These are phyloP conservation scores for Amauroascus niger DNA, from an alignment of 2,329 filamentous ascomycete genomes.

Conservation along the genomic window DNA sequence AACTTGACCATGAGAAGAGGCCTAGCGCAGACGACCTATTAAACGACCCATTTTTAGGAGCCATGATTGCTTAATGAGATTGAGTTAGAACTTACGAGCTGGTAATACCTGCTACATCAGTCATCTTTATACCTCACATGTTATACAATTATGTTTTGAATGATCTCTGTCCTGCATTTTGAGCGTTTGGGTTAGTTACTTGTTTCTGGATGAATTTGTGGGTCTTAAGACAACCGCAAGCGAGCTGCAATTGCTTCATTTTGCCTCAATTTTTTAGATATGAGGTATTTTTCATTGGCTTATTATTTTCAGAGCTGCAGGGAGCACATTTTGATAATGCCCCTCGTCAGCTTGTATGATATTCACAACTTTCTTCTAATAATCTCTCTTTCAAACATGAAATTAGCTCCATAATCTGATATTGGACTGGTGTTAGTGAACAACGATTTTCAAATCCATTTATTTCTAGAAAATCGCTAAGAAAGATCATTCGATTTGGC, in stretches of 20 bases:
- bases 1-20: constrained; percentile 85
- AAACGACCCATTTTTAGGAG: constrained; percentile 68
- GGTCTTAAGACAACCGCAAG: background rate
- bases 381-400: background rate
- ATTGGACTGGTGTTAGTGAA: too few species aligned
- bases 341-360: constrained; percentile 1
- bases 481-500: background rate
- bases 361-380: background rate
- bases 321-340: background rate
- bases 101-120: too few species aligned
- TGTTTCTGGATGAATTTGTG: background rate
- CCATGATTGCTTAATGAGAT: constrained; percentile 46
- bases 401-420: too few species aligned
- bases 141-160: background rate
- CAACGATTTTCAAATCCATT: background rate
- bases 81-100: too few species aligned
- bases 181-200: background rate
- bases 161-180: constrained; percentile 1
- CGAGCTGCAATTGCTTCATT: background rate
- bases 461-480: background rate
- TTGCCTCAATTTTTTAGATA: background rate
- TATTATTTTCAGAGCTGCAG: background rate
- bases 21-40: constrained; percentile 88
- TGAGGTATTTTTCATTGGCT: background rate
- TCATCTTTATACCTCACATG: background rate